phyloP scores from a whole-genome alignment of 495 filamentous ascomycete species.

The Hypoxylon trugodes region DNA sequence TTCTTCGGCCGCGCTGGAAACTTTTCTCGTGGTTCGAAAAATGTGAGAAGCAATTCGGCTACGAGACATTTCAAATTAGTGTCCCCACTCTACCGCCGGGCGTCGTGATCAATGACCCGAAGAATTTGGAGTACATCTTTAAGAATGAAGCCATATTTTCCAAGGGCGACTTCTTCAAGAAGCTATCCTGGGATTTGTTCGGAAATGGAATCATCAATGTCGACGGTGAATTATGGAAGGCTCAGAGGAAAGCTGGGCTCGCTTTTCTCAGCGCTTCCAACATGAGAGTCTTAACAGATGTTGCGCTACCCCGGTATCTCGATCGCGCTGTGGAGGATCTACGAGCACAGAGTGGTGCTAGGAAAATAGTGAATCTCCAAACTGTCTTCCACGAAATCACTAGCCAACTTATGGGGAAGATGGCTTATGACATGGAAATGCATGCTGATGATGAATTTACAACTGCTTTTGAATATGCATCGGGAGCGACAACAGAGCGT shows the following conservation, averaged over 20 bases:
- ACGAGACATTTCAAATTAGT: slow-evolving; percentile 63
- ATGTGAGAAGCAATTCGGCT: slow-evolving; percentile 61
- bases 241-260: slow-evolving; percentile 66
- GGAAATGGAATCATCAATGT: slow-evolving; percentile 71
- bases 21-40: slow-evolving; percentile 67
- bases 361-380: slow-evolving; percentile 58
- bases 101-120: slow-evolving; percentile 66
- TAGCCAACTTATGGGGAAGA: slow-evolving; percentile 66
- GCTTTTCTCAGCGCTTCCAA: slow-evolving; percentile 66
- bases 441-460: slow-evolving; percentile 65
- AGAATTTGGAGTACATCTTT: slow-evolving; percentile 66
- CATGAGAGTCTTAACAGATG: slow-evolving; percentile 62
- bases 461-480: slow-evolving; percentile 64
- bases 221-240: slow-evolving; percentile 67
- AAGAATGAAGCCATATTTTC: slow-evolving; percentile 65
- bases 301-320: slow-evolving; percentile 61
- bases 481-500: slow-evolving; percentile 63
- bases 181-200: slow-evolving; percentile 66
- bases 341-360: slow-evolving; percentile 27
- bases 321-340: slow-evolving; percentile 50
- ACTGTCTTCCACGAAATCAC: slow-evolving; percentile 66
- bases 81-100: slow-evolving; percentile 66
- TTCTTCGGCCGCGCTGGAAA: slow-evolving; percentile 63
- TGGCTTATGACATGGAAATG: slow-evolving; percentile 71
- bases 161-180: slow-evolving; percentile 66